Conservation (phyloP, 305 asterid species). For the Withania somnifera region DNA sequence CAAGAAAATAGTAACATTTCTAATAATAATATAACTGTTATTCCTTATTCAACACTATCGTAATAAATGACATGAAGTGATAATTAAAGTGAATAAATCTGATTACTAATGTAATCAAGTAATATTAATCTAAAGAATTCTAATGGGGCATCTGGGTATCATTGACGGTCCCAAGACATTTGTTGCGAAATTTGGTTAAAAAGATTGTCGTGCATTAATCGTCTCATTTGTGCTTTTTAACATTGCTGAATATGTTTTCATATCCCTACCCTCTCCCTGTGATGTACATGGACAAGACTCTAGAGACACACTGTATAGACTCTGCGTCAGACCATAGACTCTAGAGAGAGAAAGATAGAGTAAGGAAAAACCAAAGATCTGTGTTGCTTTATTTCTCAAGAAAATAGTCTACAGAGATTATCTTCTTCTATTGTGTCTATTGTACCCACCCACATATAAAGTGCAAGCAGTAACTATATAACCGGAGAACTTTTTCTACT, state of each 20-base stretch:
- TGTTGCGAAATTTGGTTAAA: not conserved
- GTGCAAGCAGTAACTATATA: not conserved
- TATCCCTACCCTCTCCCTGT: not conserved
- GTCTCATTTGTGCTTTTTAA: constrained; percentile 16
- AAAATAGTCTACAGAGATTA: not conserved
- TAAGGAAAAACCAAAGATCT: not conserved
- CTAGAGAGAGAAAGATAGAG: not conserved
- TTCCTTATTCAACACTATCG: too few relatives aligned
- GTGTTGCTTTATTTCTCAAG: not conserved
- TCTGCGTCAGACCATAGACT: not conserved
- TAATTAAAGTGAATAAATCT: not conserved
- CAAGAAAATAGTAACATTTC: too few relatives aligned
- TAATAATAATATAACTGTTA: too few relatives aligned
- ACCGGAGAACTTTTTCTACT: not conserved
- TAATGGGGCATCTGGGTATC: not conserved
- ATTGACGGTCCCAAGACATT: not conserved
- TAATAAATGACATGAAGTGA: too few relatives aligned
- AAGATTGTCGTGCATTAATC: not conserved
- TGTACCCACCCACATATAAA: not conserved
- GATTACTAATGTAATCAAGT: constrained; percentile 5
- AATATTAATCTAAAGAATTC: not conserved
- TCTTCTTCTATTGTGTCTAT: not conserved
- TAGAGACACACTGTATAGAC: not conserved
- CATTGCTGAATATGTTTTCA: constrained; percentile 2
- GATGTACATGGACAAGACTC: not conserved